A percentile compares a stretch with the other conserved stretches of the same genome.
Conservation (phyloP, 352 stramenopile species). For the Phytophthora pluvialis region DNA sequence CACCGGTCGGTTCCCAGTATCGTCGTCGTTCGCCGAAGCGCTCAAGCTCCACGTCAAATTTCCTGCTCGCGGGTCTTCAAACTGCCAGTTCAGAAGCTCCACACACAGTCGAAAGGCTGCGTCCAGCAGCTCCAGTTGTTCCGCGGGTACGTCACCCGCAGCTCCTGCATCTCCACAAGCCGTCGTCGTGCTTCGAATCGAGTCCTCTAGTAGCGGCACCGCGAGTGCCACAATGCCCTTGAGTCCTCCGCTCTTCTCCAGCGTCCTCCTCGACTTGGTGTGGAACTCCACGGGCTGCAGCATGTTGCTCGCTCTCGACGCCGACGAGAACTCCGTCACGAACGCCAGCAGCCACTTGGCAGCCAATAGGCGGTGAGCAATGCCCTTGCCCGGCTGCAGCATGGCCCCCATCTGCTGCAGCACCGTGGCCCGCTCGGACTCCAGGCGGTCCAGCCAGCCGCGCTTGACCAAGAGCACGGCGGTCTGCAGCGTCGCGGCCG, state of each 20-base stretch:
- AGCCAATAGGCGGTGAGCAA: constrained; percentile 63
- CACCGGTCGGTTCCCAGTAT: constrained; percentile 41
- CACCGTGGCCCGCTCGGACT: constrained; percentile 57
- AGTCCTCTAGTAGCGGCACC: constrained; percentile 71
- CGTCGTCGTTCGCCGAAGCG: constrained; percentile 37
- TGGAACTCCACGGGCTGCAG: constrained; percentile 85
- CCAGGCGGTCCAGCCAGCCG: constrained; percentile 75
- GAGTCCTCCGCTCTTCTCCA: constrained; percentile 65
- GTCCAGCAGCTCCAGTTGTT: constrained; percentile 82
- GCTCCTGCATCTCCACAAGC: constrained; percentile 37
- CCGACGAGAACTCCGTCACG: constrained; percentile 85
- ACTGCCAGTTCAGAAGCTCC: constrained; percentile 86
- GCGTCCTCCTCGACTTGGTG: constrained; percentile 64
- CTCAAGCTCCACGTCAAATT: constrained; percentile 79
- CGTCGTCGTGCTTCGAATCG: constrained; percentile 70
- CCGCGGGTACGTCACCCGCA: constrained; percentile 44
- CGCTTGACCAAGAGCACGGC: constrained; percentile 83
- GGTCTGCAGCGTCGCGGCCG: constrained; percentile 66
- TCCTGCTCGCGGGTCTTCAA: constrained; percentile 52
- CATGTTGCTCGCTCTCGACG: constrained; percentile 82
- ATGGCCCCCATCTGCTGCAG: constrained; percentile 80
- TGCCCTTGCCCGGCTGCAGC: constrained; percentile 40
- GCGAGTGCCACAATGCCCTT: constrained; percentile 69
- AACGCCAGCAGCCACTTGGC: constrained; percentile 87
- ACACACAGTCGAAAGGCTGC: constrained; percentile 77